Base-by-base conservation (phyloP, 164 flowering plant genomes). In the Nymphaea thermarum region DNA sequence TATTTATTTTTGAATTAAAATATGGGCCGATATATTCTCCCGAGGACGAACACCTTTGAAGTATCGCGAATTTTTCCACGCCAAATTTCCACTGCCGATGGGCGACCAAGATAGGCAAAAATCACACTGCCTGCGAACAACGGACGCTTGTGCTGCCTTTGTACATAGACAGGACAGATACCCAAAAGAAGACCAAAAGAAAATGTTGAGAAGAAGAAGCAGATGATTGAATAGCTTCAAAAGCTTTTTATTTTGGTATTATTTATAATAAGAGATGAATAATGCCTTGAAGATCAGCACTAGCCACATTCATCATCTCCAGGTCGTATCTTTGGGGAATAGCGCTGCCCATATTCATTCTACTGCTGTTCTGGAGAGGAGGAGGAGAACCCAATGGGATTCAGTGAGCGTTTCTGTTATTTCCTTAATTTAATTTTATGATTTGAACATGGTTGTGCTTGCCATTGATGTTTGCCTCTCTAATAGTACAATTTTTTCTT, bases 311-410 rank as follows among this genome's bases (percentile, higher is more conserved):
- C 16, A 55, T 62, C 42, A 62, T 62, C 36, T 17, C 17, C 64
- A 17, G 7, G 42, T 17, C n/a, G 8, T 41, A 12, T 17, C 41
- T 17, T 6, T 62, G 12, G 64, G 8, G 41, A 12, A 62, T 8
- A 41, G 64, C 3, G 12, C 64, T 6, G 12, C 64, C 64, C 64
- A 17, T 6, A 17, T 62, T 62, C 64, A 62, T 62, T 12, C 64
- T 41, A 62, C 42, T 62, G 64, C 64, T 17, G 64, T 41, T 62
- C 42, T 41, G 7, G 64, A 62, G 18, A 62, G 64, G 64, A 17
- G 64, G 64, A 62, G 64, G 64, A 62, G 64, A 41, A 62, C 64
- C 42, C 64, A 62, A 62, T 62, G 64, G 64, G 64, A 62, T 17
- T 12, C 42, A 2, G 64, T 62, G 18, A 62, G 64, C n/a, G 25